phyloP scores from a whole-genome alignment of 257 asterid species.

The Thymus quinquecostatus region DNA sequence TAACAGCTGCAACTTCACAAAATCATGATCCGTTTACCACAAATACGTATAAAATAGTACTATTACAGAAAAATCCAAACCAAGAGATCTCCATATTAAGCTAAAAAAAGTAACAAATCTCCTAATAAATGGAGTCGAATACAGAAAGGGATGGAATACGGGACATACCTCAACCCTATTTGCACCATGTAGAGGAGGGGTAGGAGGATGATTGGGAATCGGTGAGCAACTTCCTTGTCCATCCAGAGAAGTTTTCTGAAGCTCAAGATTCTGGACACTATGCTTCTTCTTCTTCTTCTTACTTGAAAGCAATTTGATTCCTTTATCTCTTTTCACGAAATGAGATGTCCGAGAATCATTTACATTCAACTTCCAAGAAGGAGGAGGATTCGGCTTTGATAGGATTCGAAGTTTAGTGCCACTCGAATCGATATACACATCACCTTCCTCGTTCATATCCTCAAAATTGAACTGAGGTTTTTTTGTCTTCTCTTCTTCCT shows the following conservation, averaged over 20 bases:
- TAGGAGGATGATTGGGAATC: conserved; percentile 32
- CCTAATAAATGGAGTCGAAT: neutral
- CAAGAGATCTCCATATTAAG: neutral
- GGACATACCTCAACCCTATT: conserved; percentile 46
- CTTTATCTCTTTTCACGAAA: conserved; percentile 45
- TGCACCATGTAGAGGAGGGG: conserved; percentile 36
- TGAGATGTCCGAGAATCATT: conserved; percentile 42
- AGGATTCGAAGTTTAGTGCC: conserved; percentile 83
- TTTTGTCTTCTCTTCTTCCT: conserved; percentile 30
- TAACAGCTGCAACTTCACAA: conserved; percentile 17
- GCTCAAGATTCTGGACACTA: conserved; percentile 50
- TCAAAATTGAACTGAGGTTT: conserved; percentile 38
- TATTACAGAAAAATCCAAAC: neutral
- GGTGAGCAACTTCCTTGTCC: conserved; percentile 43
- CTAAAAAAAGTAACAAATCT: neutral
- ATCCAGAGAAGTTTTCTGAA: conserved; percentile 44
- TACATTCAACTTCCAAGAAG: conserved; percentile 35
- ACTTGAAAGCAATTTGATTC: conserved; percentile 39
- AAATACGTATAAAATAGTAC: neutral
- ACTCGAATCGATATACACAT: conserved; percentile 75
- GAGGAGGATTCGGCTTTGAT: conserved; percentile 58
- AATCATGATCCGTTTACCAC: neutral
- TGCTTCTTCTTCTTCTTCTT: conserved; percentile 63
- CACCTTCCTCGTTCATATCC: conserved; percentile 55
- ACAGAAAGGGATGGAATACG: conserved; percentile 24